Base-by-base conservation (phyloP, 148 eudicot species). In the Hydrangea macrophylla region DNA sequence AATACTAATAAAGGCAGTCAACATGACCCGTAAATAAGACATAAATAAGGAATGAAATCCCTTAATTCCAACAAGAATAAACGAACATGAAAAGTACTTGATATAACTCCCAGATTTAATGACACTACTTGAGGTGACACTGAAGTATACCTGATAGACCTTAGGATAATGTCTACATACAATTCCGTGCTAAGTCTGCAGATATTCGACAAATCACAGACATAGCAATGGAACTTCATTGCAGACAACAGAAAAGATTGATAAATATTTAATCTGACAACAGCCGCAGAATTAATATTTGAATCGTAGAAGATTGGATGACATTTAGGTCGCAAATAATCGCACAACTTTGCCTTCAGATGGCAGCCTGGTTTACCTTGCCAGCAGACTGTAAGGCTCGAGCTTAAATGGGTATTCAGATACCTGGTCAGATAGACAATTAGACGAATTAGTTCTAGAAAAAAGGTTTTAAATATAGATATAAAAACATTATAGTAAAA, bases 211-310 rank as follows among this genome's bases (percentile, higher is more conserved):
- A 94, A 60, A 32, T 76, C 81, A 40, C 78, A 70, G 55, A 86
- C 68, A 55, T 88, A 81, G 77, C 89, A 94, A 62, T 90, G 85
- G 78, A 94, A 94, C 79, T 94, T 94, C 98, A 90, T 94, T 28
- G 92, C 96, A 66, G 86, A 86, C 32, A 94, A 64, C 73, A 94
- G 65, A 71, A 94, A 88, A 36, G 80, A 81, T 77, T 94, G 98
- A 75, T 88, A 90, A 10, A 90, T 68, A 62, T 94, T 94, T 62
- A 94, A 70, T 70, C 90, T 83, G 78, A 90, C 84, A 30, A 83
- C 88, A 13, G 78, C 80, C 3, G 91, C 75, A 17, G 97, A 85
- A 78, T 90, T 94, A 65, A 94, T 84, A 68, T 85, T 78, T 17
- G 86, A 62, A 74, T 94, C 96, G 9, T 76, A 94, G 76, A 94